Conservation (phyloP, 129 eudicot species). For the Lactuca saligna region DNA sequence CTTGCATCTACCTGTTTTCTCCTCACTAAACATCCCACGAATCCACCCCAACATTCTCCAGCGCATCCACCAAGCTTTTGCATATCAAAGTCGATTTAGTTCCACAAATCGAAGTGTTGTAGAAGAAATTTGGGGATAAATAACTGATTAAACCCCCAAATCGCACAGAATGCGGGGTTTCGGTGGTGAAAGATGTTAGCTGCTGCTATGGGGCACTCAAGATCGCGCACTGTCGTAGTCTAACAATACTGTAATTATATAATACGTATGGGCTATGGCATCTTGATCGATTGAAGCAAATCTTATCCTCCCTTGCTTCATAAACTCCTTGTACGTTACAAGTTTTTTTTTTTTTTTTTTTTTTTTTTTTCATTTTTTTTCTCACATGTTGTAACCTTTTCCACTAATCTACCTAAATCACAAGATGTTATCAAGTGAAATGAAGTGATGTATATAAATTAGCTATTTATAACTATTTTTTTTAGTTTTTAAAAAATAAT, state of each 20-base stretch:
- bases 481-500: too few species aligned
- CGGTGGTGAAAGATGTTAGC: slow-evolving; percentile 1
- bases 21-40: slow-evolving; percentile 53
- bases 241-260: background rate
- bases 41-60: slow-evolving; percentile 34
- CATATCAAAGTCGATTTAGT: slow-evolving; percentile 12
- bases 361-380: too few species aligned
- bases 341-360: too few species aligned
- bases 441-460: too few species aligned
- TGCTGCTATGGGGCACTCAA: slow-evolving; percentile 1
- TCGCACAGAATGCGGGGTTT: slow-evolving; percentile 1
- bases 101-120: background rate
- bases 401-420: too few species aligned
- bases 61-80: slow-evolving; percentile 33
- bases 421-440: too few species aligned
- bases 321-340: too few species aligned
- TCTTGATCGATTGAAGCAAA: background rate
- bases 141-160: slow-evolving; percentile 17
- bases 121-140: background rate
- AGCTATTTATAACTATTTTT: too few species aligned
- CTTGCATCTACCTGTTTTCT: slow-evolving; percentile 85
- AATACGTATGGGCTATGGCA: background rate
- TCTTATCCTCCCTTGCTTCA: background rate
- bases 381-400: too few species aligned
- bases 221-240: slow-evolving; percentile 18